Base-by-base conservation (phyloP, 192 early-diverging fungal genomes). In the Backusella australiensis region DNA sequence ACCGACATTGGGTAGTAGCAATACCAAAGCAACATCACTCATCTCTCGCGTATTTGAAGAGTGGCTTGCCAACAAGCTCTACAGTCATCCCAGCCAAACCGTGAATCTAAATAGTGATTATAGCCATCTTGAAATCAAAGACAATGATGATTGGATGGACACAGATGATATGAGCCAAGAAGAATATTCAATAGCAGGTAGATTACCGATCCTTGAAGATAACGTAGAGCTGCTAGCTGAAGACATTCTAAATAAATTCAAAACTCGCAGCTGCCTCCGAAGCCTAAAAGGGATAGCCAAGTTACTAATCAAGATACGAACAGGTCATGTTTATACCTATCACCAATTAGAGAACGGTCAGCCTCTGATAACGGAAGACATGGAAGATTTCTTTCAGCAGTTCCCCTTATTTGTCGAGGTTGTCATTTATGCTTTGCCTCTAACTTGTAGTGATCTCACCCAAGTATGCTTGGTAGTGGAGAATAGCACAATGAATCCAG, bases 321-420 rank as follows among this genome's bases (percentile, higher is more conserved):
- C 78, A 29, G 84, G 84, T 14, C 84, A 85, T 77, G 75, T 79
- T 14, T 85, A 78, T 63, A 75, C 71, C 23, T 79, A 77, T 42
- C 78, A 76, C 44, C 78, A 83, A 74, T 46, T 75, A 11, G 78
- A 82, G 23, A 67, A 78, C 29, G 75, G 76, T 41, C 75, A 77
- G 26, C 82, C 78, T 6, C 42, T 77, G 39, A 71, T 79, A 9
- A 71, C 75, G 34, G 73, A 76, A 67, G 78, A 83, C 34, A 80
- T 79, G 78, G 72, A 77, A 35, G 82, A 80, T 65, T 83, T 83
- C 44, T 79, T 84, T 56, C 81, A 82, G 52, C 75, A 85, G 41
- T 85, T 85, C 34, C 84, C 84, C 12, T 59, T 85, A 8, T 85
- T 85, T 71, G 69, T 85, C 5, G 81, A 85, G 59, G 76, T 80